These are phyloP conservation scores for Rhodomyrtus psidioides DNA, from an alignment of 441 rosid genomes.

Conservation along the genomic window DNA sequence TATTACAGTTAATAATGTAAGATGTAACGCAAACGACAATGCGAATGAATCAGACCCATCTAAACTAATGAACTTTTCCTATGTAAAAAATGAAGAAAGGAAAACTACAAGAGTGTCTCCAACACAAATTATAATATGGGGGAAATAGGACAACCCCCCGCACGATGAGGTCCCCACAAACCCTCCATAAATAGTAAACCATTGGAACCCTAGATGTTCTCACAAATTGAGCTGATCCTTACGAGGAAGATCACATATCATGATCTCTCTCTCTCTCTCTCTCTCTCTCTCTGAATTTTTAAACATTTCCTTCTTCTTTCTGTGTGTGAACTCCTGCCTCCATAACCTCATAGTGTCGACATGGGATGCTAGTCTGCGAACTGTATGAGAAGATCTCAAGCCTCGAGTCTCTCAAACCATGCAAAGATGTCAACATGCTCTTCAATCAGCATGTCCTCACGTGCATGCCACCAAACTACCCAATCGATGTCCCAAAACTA, in stretches of 20 bases:
- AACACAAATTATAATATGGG: background rate
- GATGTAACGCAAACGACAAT: background rate
- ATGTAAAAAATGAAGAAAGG: background rate
- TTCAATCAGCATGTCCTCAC: slow-evolving; percentile 25
- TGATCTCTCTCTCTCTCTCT: background rate
- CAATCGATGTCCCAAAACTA: slow-evolving; percentile 15
- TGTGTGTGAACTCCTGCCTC: background rate
- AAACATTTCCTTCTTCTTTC: background rate
- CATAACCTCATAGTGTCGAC: background rate
- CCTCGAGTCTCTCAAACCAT: slow-evolving; percentile 30
- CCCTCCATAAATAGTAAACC: background rate
- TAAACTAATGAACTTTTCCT: background rate
- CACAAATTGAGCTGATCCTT: background rate
- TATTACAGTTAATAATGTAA: background rate
- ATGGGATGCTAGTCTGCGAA: background rate
- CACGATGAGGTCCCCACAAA: background rate
- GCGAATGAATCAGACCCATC: accelerated
- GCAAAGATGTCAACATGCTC: slow-evolving; percentile 28
- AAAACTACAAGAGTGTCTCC: background rate
- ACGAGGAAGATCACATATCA: background rate
- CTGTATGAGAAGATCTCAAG: slow-evolving; percentile 10
- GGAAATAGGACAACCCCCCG: background rate
- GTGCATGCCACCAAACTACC: slow-evolving; percentile 19
- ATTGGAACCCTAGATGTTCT: background rate
- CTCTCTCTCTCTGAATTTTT: background rate